Evolutionary conservation across 169 alveolate genomes (phyloP), one percentile per base, ranked within the genome.

Genomic region (Plasmodium gallinaceum): DNA sequence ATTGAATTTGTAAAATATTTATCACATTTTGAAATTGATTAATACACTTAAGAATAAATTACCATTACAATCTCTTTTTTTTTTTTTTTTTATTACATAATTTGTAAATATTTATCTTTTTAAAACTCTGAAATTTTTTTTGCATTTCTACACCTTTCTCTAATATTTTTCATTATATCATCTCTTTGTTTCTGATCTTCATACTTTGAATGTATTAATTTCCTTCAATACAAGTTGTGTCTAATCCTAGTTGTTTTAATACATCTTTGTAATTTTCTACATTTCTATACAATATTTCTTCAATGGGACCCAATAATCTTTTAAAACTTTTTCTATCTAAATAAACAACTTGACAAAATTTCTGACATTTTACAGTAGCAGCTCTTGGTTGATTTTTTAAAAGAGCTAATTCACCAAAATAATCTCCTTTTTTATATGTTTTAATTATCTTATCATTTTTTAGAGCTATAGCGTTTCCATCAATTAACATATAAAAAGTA

Each of bases 391-490:
- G 96, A 68, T 97, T 96, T 57, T 95, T 97, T 5, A 98, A 62
- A 37, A 98, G 92, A 57, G 99, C 99, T 39, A 98, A 91, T 92
- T 98, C 99, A n/a, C 99, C 99, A 93, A 98, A 98, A 93, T 97
- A 97, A 73, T 97, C 99, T 1, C 99, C 99, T 88, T 71, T 52
- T 26, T 32, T 83, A 88, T 97, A 97, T 46, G 95, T 92, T 88
- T 96, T 96, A 16, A 98, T 98, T 51, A 94, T 96, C 5, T 92
- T 74, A 94, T 92, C 68, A 96, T 97, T 94, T 96, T 98, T 54
- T 96, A 87, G 95, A 0, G 99, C 99, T 61, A 94, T 95, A 37
- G 99, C 99, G 18, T 94, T 90, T 24, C 99, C 99, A 74, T 97
- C 98, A 76, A 95, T 26, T 10, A 86, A 20, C 93, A 98, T 95